Conservation (phyloP, 352 stramenopile genomes). For the Aphanomyces stellatus region DNA sequence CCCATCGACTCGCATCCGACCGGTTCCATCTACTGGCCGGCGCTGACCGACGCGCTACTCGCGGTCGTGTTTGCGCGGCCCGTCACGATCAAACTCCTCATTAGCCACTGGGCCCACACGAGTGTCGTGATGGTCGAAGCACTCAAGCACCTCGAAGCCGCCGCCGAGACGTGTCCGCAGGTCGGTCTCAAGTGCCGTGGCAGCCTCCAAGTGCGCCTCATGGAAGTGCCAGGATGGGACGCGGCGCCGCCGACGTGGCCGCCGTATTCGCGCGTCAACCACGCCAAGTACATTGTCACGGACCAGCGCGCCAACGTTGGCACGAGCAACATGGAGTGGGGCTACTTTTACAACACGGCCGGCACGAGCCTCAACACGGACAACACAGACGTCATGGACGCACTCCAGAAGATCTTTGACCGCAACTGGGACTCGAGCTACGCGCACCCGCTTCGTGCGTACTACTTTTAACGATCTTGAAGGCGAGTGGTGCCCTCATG, state of each 20-base stretch:
- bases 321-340: slow-evolving; percentile 83
- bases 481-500: no score
- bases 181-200: slow-evolving; percentile 36
- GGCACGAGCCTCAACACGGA: slow-evolving; percentile 74
- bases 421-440: slow-evolving; percentile 74
- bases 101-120: slow-evolving; percentile 72
- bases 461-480: no score
- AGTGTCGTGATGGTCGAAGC: slow-evolving; percentile 43
- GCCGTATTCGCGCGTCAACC: slow-evolving; percentile 67
- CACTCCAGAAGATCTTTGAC: slow-evolving; percentile 55
- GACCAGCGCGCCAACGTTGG: slow-evolving; percentile 72
- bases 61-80: slow-evolving; percentile 43
- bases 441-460: slow-evolving; percentile 30
- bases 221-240: slow-evolving; percentile 63
- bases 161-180: slow-evolving; percentile 36
- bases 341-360: slow-evolving; percentile 80
- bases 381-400: slow-evolving; percentile 36
- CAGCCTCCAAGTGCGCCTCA: slow-evolving; percentile 58
- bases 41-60: slow-evolving; percentile 52
- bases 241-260: slow-evolving; percentile 34
- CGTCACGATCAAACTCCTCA: slow-evolving; percentile 49
- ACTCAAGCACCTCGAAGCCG: slow-evolving; percentile 36
- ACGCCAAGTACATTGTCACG: slow-evolving; percentile 80
- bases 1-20: slow-evolving; percentile 23
- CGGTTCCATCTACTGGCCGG: slow-evolving; percentile 54